phyloP scores from a whole-genome alignment of 345 rosid species.

The Carallia pectinifolia region DNA sequence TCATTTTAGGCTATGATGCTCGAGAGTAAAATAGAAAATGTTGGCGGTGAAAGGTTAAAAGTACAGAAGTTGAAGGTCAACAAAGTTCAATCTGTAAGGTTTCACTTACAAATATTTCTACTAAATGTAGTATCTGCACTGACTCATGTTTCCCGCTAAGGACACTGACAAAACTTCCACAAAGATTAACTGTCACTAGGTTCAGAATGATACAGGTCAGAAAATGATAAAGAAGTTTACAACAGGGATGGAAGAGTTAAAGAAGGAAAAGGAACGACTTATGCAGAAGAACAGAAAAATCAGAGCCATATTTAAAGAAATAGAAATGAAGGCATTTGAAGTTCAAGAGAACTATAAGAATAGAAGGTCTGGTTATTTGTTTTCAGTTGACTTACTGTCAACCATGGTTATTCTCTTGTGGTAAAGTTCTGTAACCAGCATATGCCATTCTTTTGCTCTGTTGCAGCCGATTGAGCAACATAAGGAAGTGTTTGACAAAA shows the following conservation, averaged over 20 bases:
- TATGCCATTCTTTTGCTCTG: slow-evolving; percentile 10
- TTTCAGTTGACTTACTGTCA: slow-evolving; percentile 3
- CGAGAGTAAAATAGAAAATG: slow-evolving; percentile 84
- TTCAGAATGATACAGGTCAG: slow-evolving; percentile 79
- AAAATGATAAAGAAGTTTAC: slow-evolving; percentile 84
- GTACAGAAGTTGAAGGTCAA: slow-evolving; percentile 75
- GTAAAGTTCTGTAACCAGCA: slow-evolving; percentile 4
- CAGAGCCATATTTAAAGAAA: slow-evolving; percentile 53
- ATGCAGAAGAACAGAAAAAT: slow-evolving; percentile 66
- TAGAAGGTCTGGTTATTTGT: slow-evolving; percentile 48
- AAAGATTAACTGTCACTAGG: slow-evolving; percentile 83
- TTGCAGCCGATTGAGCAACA: slow-evolving; percentile 76
- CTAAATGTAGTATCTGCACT: slow-evolving; percentile 21
- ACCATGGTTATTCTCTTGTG: slow-evolving; percentile 1
- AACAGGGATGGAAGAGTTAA: slow-evolving; percentile 76
- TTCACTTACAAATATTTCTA: slow-evolving; percentile 7
- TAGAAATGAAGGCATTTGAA: slow-evolving; percentile 74
- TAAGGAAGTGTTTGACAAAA: slow-evolving; percentile 55
- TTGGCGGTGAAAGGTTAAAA: slow-evolving; percentile 79
- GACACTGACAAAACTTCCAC: slow-evolving; percentile 80
- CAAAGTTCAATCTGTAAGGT: slow-evolving; percentile 80
- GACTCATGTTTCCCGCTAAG: slow-evolving; percentile 36
- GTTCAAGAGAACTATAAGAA: slow-evolving; percentile 82
- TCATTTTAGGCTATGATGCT: slow-evolving; percentile 63
- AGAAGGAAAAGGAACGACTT: slow-evolving; percentile 70